Conservation (phyloP, 768 basidiomycete genomes). For the Boletales sp. region DNA sequence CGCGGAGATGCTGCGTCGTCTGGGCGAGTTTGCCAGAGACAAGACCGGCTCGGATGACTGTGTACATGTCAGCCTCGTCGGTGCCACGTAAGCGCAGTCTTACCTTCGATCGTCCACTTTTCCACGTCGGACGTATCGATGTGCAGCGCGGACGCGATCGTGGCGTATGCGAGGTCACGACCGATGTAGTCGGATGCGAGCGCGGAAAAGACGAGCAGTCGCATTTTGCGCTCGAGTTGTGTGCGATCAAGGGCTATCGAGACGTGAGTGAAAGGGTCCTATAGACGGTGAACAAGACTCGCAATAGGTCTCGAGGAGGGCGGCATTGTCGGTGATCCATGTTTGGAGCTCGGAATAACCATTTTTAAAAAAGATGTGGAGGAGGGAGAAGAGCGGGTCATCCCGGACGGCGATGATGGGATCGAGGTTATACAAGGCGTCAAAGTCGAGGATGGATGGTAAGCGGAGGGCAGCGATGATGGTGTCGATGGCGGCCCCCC, state of each 20-base stretch:
- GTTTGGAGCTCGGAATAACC: constrained; percentile 57
- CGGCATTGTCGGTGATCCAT: constrained; percentile 55
- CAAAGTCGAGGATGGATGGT: constrained; percentile 74
- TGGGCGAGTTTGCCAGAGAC: constrained; percentile 84
- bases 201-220: constrained; percentile 70
- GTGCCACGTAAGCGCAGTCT: constrained; percentile 3
- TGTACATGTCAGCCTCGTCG: not conserved
- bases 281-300: constrained; percentile 13
- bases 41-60: constrained; percentile 79
- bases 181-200: constrained; percentile 77
- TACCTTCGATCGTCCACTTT: constrained; percentile 86
- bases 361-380: constrained; percentile 68
- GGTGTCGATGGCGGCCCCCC: constrained; percentile 53
- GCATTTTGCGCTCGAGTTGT: constrained; percentile 74
- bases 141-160: constrained; percentile 64
- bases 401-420: constrained; percentile 61
- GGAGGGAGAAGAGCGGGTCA: constrained; percentile 69
- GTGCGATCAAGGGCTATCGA: constrained; percentile 49
- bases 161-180: constrained; percentile 65
- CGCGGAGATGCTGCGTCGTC: constrained; percentile 64
- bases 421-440: constrained; percentile 73
- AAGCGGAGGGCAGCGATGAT: constrained; percentile 65
- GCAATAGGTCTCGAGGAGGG: constrained; percentile 57
- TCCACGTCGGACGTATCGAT: constrained; percentile 68
- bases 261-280: not conserved